These are phyloP conservation scores for Clathrospora elynae DNA, from an alignment of 2,329 filamentous ascomycete genomes.

Conservation along the genomic window DNA sequence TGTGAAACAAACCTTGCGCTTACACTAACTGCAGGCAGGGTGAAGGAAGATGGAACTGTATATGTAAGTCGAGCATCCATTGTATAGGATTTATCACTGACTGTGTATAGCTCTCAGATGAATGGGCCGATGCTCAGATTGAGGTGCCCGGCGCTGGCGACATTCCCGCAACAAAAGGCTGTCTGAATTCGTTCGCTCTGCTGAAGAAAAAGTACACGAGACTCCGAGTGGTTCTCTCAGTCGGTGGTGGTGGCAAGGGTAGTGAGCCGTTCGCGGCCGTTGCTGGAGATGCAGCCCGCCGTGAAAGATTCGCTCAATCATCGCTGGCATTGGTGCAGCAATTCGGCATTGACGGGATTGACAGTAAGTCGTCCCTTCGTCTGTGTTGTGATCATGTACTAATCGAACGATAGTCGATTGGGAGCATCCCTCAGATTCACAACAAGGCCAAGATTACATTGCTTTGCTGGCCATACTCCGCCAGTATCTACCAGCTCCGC, in stretches of 20 bases:
- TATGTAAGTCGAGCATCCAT: conserved; percentile 64
- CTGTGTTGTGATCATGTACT: conserved; percentile 6
- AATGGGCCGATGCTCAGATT: conserved; percentile 75
- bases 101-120: conserved; percentile 70
- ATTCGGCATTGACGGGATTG: conserved; percentile 75
- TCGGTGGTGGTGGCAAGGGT: conserved; percentile 73
- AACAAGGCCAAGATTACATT: conserved; percentile 73
- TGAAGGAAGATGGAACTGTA: conserved; percentile 72
- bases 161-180: conserved; percentile 50
- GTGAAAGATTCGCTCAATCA: conserved; percentile 73
- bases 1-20: conserved; percentile 13
- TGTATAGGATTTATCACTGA: conserved; percentile 20
- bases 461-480: conserved; percentile 70
- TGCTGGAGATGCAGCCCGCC: conserved; percentile 62
- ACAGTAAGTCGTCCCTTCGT: conserved; percentile 59
- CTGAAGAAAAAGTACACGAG: conserved; percentile 73
- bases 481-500: conserved; percentile 68
- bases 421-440: conserved; percentile 71
- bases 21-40: conserved; percentile 51
- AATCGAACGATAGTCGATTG: conserved; percentile 68
- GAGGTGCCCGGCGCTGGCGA: conserved; percentile 67
- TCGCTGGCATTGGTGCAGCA: conserved; percentile 70
- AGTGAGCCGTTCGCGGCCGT: conserved; percentile 71
- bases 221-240: conserved; percentile 75
- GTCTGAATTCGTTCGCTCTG: conserved; percentile 72